Evolutionary conservation across 306 rosid species (phyloP), one percentile per base, ranked within the genome.

Genomic region (Vigna unguiculata): DNA sequence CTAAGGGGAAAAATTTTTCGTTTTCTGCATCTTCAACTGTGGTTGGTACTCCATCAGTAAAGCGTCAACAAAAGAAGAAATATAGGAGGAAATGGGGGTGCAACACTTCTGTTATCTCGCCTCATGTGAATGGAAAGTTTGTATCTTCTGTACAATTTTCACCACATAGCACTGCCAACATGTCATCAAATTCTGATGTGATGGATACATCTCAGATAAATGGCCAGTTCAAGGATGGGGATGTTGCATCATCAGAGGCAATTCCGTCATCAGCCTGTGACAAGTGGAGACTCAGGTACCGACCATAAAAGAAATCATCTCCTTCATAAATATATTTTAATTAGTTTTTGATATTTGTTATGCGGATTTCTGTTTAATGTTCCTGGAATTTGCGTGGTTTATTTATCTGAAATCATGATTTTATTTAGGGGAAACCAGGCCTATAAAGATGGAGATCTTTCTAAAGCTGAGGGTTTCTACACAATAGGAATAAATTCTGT

Each of bases 391-490:
- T 68, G 10, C 34, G 24, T 80, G 38, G 38, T 58, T 69, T 72
- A 55, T 76, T 80, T 51, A 67, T 25, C 32, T 57, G 73, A 70
- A 45, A 55, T 66, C 19, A 22, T 81, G 49, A 22, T 79, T 88
- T 79, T 59, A 54, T 78, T 72, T 73, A 90, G 99, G 91, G 99
- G 97, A 74, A 95, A 95, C 77, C 83, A 86, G 57, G 95, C 96
- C 14, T 87, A 95, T 81, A 83, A 83, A 79, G 83, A 79, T 46
- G 87, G 93, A 81, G 86, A 92, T 78, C 88, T 90, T 82, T 83
- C 87, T 69, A 87, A 89, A 81, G 98, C 98, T 69, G 97, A 95
- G 86, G 90, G 82, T 16, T 86, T 89, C 60, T 95, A 90, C 83
- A 90, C 99, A 17, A 86, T 38, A 2, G 97, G 97, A 63, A 95